Evolutionary conservation across 352 stramenopile genomes (phyloP), one percentile per base, ranked within the genome.

Genomic region (Pythium aristosporum): DNA sequence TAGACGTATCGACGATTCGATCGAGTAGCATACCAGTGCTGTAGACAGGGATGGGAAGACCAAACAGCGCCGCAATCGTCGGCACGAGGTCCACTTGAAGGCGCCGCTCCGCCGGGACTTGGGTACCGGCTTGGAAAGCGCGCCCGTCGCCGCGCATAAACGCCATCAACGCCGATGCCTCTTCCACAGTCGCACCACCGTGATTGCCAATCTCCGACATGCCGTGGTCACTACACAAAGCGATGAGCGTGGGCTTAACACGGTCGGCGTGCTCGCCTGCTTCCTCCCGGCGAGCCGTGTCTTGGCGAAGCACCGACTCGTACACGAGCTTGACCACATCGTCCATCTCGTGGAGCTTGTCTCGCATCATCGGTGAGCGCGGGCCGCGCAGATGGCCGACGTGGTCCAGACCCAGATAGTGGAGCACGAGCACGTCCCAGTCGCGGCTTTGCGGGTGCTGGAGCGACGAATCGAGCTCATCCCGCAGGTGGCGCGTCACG

Each of bases 151-250:
- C 77, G 25, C 72, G 73, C 25, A 92, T 64, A 62, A 96, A 96
- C 61, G 92, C 72, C 52, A 96, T 64, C 10, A 96, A 62, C 2
- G 88, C 87, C 2, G 85, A 95, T 0, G 87, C 87, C 49, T 96
- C 88, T 57, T 95, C 87, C 1, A 94, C 57, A 0, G 87, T 94
- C 5, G 88, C 85, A 16, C 88, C 88, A 7, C 88, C 88, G 53
- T 96, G 88, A 42, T 96, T 96, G 5, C 88, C 88, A 23, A 88
- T 78, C 61, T 96, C 87, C 8, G 88, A 94, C 88, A 96, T 96
- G 21, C 87, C 88, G 58, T 96, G 88, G 63, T 96, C 88, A 36
- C 87, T 96, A 59, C 88, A 93, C 16, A 96, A 44, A 16, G 94
- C 44, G 1, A 96, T 67, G n/a, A 96, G 58, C 16, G 84, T 91